Percentiles rank a stretch among this genome's conserved stretches.
Evolutionary conservation across 495 filamentous ascomycete species (phyloP).

Genomic region (Letharia columbiana): DNA sequence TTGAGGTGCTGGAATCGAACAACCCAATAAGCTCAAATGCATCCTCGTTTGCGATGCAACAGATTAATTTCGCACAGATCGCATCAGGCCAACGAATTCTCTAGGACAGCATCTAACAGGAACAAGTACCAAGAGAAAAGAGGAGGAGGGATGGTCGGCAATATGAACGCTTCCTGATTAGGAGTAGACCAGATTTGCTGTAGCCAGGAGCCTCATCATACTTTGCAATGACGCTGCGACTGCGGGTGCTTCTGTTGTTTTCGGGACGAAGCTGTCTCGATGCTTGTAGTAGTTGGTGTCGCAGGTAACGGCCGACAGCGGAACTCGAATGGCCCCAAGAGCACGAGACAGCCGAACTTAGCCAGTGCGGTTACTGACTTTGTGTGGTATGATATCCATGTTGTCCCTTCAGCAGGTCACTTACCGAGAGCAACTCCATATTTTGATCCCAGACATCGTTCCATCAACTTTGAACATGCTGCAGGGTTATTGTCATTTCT

Average conservation of each 20-base stretch:
- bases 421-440: background rate
- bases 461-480: background rate
- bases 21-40: background rate
- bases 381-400: background rate
- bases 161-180: background rate
- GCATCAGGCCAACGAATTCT: background rate
- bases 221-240: background rate
- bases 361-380: background rate
- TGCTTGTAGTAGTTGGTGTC: background rate
- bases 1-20: constrained; percentile 11
- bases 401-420: background rate
- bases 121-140: background rate
- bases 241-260: background rate
- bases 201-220: background rate
- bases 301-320: background rate
- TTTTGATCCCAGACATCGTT: background rate
- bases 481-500: background rate
- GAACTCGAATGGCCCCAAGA: background rate
- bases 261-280: background rate
- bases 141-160: background rate
- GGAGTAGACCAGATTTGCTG: background rate
- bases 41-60: background rate
- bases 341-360: background rate
- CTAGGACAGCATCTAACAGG: background rate
- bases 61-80: background rate